These are phyloP conservation scores for Eutrema japonicum DNA, from an alignment of 345 rosid species.

Conservation along the genomic window DNA sequence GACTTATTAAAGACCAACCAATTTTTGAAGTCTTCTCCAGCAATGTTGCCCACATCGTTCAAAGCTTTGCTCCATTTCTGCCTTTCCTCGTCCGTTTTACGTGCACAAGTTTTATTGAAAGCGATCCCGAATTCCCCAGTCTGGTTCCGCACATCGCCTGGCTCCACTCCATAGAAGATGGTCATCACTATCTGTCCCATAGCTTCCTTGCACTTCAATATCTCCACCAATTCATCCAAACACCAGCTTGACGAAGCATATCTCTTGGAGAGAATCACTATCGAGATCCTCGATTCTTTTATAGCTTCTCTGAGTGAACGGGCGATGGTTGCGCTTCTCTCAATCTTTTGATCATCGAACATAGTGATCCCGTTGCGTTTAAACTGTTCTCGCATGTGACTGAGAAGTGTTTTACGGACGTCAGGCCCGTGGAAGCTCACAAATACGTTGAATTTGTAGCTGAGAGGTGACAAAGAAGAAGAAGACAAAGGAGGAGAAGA, in stretches of 20 bases:
- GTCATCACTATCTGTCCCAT: not conserved
- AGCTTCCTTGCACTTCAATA: not conserved
- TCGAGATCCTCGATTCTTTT: not conserved
- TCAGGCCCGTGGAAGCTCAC: not conserved
- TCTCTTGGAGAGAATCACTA: conserved; percentile 22
- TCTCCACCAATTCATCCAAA: conserved; percentile 20
- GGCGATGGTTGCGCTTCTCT: conserved; percentile 13
- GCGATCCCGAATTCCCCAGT: not conserved
- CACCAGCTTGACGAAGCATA: conserved; percentile 38
- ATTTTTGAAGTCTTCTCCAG: not conserved
- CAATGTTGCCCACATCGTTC: not conserved
- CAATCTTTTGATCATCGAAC: conserved; percentile 19
- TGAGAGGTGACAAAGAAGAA: not conserved
- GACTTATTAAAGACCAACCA: not conserved
- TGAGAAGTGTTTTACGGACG: not conserved
- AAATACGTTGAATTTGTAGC: not conserved
- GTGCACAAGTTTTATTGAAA: not conserved
- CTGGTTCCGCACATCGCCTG: not conserved
- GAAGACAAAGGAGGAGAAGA: not conserved
- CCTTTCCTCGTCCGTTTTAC: not conserved
- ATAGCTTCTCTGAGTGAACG: conserved; percentile 7
- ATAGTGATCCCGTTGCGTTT: not conserved
- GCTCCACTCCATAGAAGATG: not conserved
- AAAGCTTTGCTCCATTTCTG: not conserved
- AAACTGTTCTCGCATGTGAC: conserved; percentile 5